Base-by-base conservation (phyloP, 2,329 filamentous ascomycete species). In the Alternaria postmessia region DNA sequence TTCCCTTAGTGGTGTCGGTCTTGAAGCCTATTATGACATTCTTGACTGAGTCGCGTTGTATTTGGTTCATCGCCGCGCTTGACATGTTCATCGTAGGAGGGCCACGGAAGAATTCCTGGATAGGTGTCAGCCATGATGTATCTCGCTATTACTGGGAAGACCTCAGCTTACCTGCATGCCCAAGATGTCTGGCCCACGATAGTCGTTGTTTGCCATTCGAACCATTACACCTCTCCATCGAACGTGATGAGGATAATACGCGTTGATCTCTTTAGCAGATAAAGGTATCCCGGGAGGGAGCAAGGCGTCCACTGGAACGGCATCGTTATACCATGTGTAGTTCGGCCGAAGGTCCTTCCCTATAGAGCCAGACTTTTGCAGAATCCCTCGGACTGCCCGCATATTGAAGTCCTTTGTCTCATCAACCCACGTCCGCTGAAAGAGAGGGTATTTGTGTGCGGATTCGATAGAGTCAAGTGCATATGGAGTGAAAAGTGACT, bases 201-300 rank as follows among this genome's bases (percentile, higher is more conserved):
- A 75, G 9, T 62, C 56, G 24, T 74, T 75, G 9, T 66, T 64
- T 7, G 63, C 41, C 2, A 75, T 62, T 0, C 73, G 68, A 3
- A 70, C n/a, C 63, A 66, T 69, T 4, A 75, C 57, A 5, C 57
- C 63, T 52, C 61, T 65, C 65, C 65, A 68, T 1, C 66, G 66
- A 11, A 71, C 52, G 43, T 75, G 70, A 42, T 75, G 71, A 0
- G 73, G 72, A 32, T 74, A 76, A 63, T 64, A 76, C 2, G 69
- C 66, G 11, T 49, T 58, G 1, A 76, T 63, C 51, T 76, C 71
- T 12, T 71, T 73, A 0, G 63, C 66, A 1, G 73, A 67, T 1
- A 76, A 22, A 4, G 66, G 66, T 5, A 74, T 49, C 1, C 71
- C 71, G 0, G 72, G 71, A 22, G 73, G 73, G 2, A 75, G 63